Evolutionary conservation across 2,329 filamentous ascomycete genomes (phyloP), one percentile per base, ranked within the genome.

Genomic region (Pseudocercospora crystallina): DNA sequence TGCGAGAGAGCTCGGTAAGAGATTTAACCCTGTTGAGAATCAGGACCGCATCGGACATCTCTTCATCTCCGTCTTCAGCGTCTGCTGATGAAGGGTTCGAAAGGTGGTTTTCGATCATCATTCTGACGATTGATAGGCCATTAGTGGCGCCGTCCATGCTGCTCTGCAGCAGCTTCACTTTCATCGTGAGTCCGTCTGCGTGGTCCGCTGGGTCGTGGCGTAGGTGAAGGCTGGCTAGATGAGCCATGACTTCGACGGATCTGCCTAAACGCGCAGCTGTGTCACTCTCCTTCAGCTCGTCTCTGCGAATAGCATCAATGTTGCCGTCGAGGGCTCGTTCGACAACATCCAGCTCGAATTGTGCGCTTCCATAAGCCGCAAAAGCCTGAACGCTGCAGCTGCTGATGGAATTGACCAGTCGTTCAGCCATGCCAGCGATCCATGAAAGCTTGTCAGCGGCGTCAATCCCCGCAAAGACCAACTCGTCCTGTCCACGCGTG

Each of bases 271-370:
- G 89, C 17, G 83, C 82, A 0, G 88, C 85, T 65, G 90, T 90
- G 62, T 89, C 86, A 68, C 86, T 83, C 71, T 92, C 87, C 70
- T 90, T 90, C 42, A 97, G 74, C 49, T 96, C 90, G 60, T 95
- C 90, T 45, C 84, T 84, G 57, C 90, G 85, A 47, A 96, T 69
- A 5, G 83, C 83, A 58, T 96, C 91, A 49, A 97, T 88, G 83
- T 90, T 96, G 48, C 81, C 81, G 65, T 96, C 96, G 43, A 97
- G 73, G 0, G 89, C 88, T 50, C 90, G 82, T 72, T 99, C 94
- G 9, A 97, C 89, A 0, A 91, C 90, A 66, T 96, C 89, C 43
- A 97, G 77, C 69, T 97, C 94, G 61, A 90, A 89, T 51, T 94
- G 72, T 2, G 90, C 88, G 36, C 86, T 85, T 62, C 90, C 86